Percentiles rank a stretch among this genome's conserved stretches.
Conservation (phyloP, 331 rosid genomes). For the Telfairia occidentalis region DNA sequence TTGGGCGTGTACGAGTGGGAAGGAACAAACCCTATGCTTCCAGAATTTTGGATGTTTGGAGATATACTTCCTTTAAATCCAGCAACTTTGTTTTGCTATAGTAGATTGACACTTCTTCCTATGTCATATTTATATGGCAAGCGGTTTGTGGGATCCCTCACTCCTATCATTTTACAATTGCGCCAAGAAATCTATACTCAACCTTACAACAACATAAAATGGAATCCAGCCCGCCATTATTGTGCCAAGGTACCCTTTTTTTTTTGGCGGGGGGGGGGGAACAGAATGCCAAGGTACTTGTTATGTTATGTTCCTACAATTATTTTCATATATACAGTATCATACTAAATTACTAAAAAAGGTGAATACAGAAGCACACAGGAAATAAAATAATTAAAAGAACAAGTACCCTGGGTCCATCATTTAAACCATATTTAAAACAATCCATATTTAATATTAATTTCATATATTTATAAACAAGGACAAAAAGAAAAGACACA, state of each 20-base stretch:
- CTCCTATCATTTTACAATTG: neutral
- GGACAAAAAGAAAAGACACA: too few species aligned
- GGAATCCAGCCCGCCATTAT: neutral
- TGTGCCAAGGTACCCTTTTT: neutral
- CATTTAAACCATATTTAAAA: too few species aligned
- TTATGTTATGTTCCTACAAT: too few species aligned
- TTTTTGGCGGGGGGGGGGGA: too few species aligned
- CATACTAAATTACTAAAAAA: too few species aligned
- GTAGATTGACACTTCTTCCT: neutral
- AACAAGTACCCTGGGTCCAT: too few species aligned
- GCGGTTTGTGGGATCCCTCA: neutral
- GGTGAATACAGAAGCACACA: too few species aligned
- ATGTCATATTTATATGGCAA: neutral
- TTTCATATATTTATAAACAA: too few species aligned
- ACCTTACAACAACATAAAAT: neutral
- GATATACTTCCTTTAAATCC: neutral
- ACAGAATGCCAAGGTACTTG: too few species aligned
- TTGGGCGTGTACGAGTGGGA: neutral
- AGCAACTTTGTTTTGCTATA: neutral
- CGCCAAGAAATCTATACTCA: neutral
- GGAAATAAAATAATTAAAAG: too few species aligned
- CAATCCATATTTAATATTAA: too few species aligned
- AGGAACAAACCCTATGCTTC: neutral
- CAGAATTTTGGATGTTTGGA: neutral
- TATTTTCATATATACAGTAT: too few species aligned